Base-by-base conservation (phyloP, 2,329 filamentous ascomycete genomes). In the Metarhizium rileyi region DNA sequence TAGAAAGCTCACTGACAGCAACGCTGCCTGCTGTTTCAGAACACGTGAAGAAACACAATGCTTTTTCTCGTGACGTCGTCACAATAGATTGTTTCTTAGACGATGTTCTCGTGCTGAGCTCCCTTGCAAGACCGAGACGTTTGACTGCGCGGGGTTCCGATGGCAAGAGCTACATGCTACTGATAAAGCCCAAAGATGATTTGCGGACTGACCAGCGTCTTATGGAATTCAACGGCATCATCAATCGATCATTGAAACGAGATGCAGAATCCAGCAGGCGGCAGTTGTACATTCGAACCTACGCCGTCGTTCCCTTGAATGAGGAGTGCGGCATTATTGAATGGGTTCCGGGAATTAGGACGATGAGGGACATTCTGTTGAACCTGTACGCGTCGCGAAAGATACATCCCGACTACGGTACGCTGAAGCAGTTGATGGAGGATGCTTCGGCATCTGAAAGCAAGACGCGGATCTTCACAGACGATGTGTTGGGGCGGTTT, bases 181-280 rank as follows among this genome's bases (percentile, higher is more conserved):
- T 99, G 50, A 94, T 95, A 72, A 98, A 99, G 63, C 94, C 93
- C 8, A 97, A 97, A 66, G 93, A 98, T 64, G 94, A 99, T 65
- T 78, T 99, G 23, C 86, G 93, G 46, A 98, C 95, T 57, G 94
- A 99, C 61, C 91, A 97, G 66, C 88, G 93, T 47, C 81, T 98
- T 20, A 98, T 98, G 90, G 94, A 98, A 63, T 98, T 98, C 74
- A 98, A 97, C 64, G 83, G 86, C 43, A 93, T 97, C 80, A 97
- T 98, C 72, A 98, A 98, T 64, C 80, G 93, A 52, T 89, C 91
- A 3, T 70, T 99, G 50, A 95, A 96, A 63, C 83, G 87, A 53
- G 90, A 97, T 60, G 84, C 90, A 2, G 90, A 96, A 63, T 87
- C 90, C 16, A 94, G 87, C 66, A 86, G 88, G 64, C 81, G 93